Evolutionary conservation across 2,329 filamentous ascomycete species (phyloP).

Genomic region (Xylariaceae sp.): DNA sequence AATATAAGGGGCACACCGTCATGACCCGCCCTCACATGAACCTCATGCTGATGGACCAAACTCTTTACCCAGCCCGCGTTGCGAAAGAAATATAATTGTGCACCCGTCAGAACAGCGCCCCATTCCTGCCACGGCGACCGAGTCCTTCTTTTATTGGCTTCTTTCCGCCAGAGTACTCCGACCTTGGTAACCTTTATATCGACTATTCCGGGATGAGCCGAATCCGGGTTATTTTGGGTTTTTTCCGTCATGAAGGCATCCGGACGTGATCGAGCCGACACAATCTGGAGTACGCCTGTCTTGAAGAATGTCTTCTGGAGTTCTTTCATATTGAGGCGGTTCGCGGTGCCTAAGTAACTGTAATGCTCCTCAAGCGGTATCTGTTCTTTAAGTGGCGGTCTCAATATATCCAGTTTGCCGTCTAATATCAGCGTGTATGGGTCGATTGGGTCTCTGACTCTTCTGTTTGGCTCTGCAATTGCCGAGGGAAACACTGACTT

Average conservation of each 20-base stretch:
- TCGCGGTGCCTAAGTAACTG: constrained; percentile 72
- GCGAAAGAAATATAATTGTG: constrained; percentile 92
- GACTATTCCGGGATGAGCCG: constrained; percentile 85
- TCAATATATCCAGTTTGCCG: constrained; percentile 72
- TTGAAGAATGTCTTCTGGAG: constrained; percentile 86
- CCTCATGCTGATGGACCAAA: constrained; percentile 81
- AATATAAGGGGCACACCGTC: constrained; percentile 77
- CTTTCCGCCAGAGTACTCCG: constrained; percentile 89
- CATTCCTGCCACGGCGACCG: constrained; percentile 98
- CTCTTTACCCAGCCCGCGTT: constrained; percentile 90
- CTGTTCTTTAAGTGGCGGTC: constrained; percentile 84
- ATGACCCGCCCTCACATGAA: constrained; percentile 71
- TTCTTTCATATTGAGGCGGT: constrained; percentile 70
- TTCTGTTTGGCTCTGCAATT: constrained; percentile 58
- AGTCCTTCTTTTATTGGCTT: constrained; percentile 86
- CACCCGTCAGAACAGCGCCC: constrained; percentile 94
- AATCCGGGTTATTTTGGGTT: constrained; percentile 75
- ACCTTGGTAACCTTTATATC: constrained; percentile 98
- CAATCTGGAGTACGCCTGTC: constrained; percentile 87
- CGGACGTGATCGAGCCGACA: constrained; percentile 86
- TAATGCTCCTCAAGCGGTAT: constrained; percentile 92
- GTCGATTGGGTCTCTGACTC: constrained; percentile 80
- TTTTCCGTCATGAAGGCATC: constrained; percentile 92
- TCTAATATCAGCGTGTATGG: constrained; percentile 94
- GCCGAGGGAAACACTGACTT: constrained; percentile 62